A percentile compares a stretch with the other conserved stretches of the same genome.
Conservation (phyloP, 768 basidiomycete genomes). For the Boletus rubroflammeus region DNA sequence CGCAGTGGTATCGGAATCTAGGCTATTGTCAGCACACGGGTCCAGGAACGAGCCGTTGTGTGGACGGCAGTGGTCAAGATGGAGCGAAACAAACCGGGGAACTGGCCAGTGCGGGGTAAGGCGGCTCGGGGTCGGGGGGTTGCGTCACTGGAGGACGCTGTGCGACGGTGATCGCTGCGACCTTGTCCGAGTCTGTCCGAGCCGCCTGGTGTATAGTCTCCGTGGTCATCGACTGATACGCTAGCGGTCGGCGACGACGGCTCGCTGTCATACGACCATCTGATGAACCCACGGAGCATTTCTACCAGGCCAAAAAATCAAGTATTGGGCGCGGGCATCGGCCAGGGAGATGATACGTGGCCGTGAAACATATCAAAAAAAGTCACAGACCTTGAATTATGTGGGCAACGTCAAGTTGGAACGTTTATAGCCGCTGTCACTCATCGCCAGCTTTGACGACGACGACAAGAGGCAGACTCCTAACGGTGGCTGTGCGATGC, state of each 20-base stretch:
- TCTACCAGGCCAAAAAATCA: conserved; percentile 1
- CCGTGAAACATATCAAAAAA: conserved; percentile 5
- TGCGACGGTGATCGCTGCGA: conserved; percentile 25
- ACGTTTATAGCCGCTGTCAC: conserved; percentile 7
- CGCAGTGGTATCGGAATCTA: conserved; percentile 13
- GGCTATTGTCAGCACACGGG: conserved; percentile 6
- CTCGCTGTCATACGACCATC: conserved; percentile 23
- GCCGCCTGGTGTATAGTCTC: conserved; percentile 4
- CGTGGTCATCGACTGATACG: conserved; percentile 4
- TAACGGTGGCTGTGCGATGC: conserved; percentile 20
- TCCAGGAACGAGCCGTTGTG: conserved; percentile 5
- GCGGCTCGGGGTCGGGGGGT: conserved; percentile 45
- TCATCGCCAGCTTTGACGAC: neutral
- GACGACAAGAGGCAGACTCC: neutral
- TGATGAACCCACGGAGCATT: conserved; percentile 24
- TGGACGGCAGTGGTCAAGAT: conserved; percentile 3
- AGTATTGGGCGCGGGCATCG: neutral
- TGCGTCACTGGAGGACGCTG: conserved; percentile 45
- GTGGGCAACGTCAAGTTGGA: neutral
- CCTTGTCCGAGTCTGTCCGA: conserved; percentile 5
- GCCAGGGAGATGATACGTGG: conserved; percentile 2
- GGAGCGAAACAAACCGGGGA: conserved; percentile 19
- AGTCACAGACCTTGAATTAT: conserved; percentile 22
- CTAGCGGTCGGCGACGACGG: conserved; percentile 13
- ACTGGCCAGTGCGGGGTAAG: conserved; percentile 15